Evolutionary conservation across 2,329 filamentous ascomycete species (phyloP).

Genomic region (Fusarium begoniae): DNA sequence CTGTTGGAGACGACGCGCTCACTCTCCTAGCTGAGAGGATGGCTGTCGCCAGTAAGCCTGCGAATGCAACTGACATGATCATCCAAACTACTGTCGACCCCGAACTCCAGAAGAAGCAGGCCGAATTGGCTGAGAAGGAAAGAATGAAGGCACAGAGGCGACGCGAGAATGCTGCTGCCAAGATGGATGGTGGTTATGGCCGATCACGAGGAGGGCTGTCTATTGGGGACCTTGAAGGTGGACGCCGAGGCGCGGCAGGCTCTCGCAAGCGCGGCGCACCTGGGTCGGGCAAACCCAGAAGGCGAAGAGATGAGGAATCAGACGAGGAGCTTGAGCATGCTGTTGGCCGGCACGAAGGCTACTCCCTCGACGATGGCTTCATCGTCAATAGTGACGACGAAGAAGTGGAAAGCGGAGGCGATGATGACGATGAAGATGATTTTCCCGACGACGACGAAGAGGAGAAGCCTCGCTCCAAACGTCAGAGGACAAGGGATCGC

Average conservation of each 20-base stretch:
- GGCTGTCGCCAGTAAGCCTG: slow-evolving; percentile 68
- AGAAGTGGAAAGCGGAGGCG: slow-evolving; percentile 67
- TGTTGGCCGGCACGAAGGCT: slow-evolving; percentile 73
- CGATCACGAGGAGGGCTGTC: slow-evolving; percentile 67
- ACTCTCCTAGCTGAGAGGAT: slow-evolving; percentile 73
- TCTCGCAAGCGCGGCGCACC: slow-evolving; percentile 63
- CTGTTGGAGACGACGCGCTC: slow-evolving; percentile 76
- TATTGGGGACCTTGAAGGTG: slow-evolving; percentile 74
- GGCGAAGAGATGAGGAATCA: slow-evolving; percentile 75
- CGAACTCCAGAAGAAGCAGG: slow-evolving; percentile 77
- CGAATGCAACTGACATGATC: slow-evolving; percentile 69
- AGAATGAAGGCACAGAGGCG: slow-evolving; percentile 72
- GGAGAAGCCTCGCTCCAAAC: slow-evolving; percentile 57
- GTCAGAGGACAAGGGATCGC: slow-evolving; percentile 60
- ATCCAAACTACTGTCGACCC: slow-evolving; percentile 78
- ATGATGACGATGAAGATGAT: slow-evolving; percentile 71
- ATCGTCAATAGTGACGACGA: slow-evolving; percentile 81
- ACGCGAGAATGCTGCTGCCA: slow-evolving; percentile 73
- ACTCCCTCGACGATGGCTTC: slow-evolving; percentile 83
- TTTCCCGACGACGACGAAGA: slow-evolving; percentile 64
- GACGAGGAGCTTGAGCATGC: slow-evolving; percentile 76
- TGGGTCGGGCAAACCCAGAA: slow-evolving; percentile 61
- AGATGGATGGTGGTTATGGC: slow-evolving; percentile 67
- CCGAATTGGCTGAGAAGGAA: slow-evolving; percentile 79
- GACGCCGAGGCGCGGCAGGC: slow-evolving; percentile 58